Evolutionary conservation across 371 early-diverging fungal genomes (phyloP).

Genomic region (Mucor piriformis): DNA sequence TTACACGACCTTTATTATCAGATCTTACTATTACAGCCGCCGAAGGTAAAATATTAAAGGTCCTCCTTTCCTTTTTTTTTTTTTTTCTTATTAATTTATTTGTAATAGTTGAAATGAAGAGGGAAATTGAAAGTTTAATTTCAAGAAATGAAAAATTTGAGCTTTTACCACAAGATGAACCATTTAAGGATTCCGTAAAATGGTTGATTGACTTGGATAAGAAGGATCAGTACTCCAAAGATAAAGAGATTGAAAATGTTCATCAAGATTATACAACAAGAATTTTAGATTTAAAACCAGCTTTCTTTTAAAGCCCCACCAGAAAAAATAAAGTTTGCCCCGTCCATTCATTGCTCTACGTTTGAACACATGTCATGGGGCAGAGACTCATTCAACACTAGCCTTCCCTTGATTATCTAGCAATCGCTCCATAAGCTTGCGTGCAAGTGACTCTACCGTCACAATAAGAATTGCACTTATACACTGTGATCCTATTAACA

Average conservation of each 20-base stretch:
- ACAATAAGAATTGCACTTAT: too few relatives aligned
- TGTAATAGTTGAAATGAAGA: constrained; percentile 11
- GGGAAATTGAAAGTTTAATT: neutral
- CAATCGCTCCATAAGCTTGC: too few relatives aligned
- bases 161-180: neutral
- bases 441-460: too few relatives aligned
- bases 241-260: constrained; percentile 4
- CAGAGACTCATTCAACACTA: too few relatives aligned
- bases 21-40: constrained; percentile 10
- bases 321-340: too few relatives aligned
- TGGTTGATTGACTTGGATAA: constrained; percentile 3
- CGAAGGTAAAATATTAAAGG: constrained; percentile 1
- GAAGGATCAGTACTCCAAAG: constrained; percentile 2
- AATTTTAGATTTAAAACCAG: constrained; percentile 2
- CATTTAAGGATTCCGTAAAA: neutral
- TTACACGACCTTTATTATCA: constrained; percentile 9
- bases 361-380: too few relatives aligned
- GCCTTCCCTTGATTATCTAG: too few relatives aligned
- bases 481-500: too few relatives aligned
- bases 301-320: neutral
- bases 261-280: constrained; percentile 3
- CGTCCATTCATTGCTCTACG: too few relatives aligned
- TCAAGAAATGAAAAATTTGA: neutral
- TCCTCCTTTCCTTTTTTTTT: neutral
- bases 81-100: too few relatives aligned